Conservation (phyloP, 345 rosid species). For the Eucalyptus victrix region DNA sequence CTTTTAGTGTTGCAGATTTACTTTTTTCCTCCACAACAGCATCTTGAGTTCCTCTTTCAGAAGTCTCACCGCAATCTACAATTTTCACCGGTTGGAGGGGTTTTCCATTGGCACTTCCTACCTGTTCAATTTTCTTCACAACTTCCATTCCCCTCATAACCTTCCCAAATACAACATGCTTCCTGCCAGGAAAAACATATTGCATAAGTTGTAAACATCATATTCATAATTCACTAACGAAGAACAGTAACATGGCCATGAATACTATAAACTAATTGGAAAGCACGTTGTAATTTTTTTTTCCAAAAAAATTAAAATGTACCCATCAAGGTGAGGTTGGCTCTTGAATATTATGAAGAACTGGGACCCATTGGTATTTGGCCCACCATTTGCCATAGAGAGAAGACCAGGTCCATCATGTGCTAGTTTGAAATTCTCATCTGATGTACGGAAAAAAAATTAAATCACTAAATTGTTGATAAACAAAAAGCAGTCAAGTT, state of each 20-base stretch:
- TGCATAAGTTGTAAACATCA: background rate
- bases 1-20: background rate
- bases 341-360: slow-evolving; percentile 80
- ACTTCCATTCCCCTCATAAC: slow-evolving; percentile 71
- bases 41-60: slow-evolving; percentile 35
- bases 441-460: slow-evolving; percentile 15
- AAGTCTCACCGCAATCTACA: slow-evolving; percentile 60
- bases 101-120: slow-evolving; percentile 58
- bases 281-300: background rate
- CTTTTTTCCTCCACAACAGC: slow-evolving; percentile 43
- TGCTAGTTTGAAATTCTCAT: slow-evolving; percentile 74
- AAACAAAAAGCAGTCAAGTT: background rate
- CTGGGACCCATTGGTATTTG: slow-evolving; percentile 92
- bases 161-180: slow-evolving; percentile 96
- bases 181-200: slow-evolving; percentile 30
- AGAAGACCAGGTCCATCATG: slow-evolving; percentile 86
- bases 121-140: slow-evolving; percentile 68
- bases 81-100: slow-evolving; percentile 53
- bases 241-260: background rate
- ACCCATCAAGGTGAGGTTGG: slow-evolving; percentile 93
- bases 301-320: slow-evolving; percentile 3
- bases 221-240: background rate
- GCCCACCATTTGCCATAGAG: slow-evolving; percentile 95
- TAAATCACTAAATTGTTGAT: background rate
- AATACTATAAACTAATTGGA: background rate